Base-by-base conservation (phyloP, 352 stramenopile genomes). In the Phytophthora citrophthora region DNA sequence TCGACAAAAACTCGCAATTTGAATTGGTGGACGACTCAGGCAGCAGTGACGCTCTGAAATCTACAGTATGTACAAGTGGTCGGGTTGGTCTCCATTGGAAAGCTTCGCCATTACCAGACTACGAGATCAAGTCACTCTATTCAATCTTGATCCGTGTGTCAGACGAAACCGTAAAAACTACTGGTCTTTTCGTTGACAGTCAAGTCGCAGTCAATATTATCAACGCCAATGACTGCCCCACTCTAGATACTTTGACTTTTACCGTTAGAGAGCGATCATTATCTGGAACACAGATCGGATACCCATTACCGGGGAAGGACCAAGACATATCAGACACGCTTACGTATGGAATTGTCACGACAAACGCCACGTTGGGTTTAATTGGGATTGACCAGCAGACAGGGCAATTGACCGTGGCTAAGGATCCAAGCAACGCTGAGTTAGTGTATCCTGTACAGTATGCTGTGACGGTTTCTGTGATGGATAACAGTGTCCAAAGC, bases 171-270 rank as follows among this genome's bases (percentile, higher is more conserved):
- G 57, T 69, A 11, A 47, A 58, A 27, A 55, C 51, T 13, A 79
- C 71, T 27, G 72, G 69, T 4, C 53, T 86, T 24, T 66, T 39
- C 11, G 38, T 57, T 27, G 51, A 56, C 24, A 65, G 57, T 15
- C 63, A 29, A 11, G 58, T 88, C 16, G 66, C 48, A 0, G 66
- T 90, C 9, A 64, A 61, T 5, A 60, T 88, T 12, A 23, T 80
- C 9, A 68, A 90, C 39, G 64, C 76, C 3, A 90, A 90, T 61
- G 81, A 90, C 24, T 90, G 81, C 40, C 81, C 81, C n/a, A 77
- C 59, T 7, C 44, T 90, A 2, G 24, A 24, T 5, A 38, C 76
- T 4, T 45, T 82, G 18, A 36, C 29, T 10, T 88, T 88, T 32
- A 77, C 71, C 39, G 44, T 90, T n/a, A 61, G 68, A 20, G 81